phyloP scores from a whole-genome alignment of 78 protist species.

The Dictyostelium brefeldianum region DNA sequence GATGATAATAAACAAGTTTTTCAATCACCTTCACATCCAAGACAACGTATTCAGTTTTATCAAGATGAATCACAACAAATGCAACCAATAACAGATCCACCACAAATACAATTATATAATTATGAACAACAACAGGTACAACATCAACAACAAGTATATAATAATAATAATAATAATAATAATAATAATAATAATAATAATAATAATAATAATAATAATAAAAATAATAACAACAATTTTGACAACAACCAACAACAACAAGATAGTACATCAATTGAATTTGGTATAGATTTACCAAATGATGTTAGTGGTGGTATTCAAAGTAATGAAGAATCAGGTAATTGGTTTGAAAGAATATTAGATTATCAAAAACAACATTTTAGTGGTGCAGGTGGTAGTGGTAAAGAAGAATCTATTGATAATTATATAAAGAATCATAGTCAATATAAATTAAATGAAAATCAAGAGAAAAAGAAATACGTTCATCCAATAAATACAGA shows the following conservation, averaged over 20 bases:
- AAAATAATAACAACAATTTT: not conserved
- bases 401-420: not conserved
- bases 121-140: not conserved
- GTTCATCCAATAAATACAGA: not conserved
- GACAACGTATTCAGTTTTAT: conserved; percentile 25
- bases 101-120: not conserved
- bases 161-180: not conserved
- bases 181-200: too few relatives aligned
- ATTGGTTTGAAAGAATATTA: conserved; percentile 17
- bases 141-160: not conserved
- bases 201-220: not conserved
- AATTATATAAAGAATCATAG: not conserved
- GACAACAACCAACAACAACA: not conserved
- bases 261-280: not conserved
- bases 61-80: not conserved
- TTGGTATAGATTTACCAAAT: conserved; percentile 17
- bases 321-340: not conserved
- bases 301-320: not conserved
- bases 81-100: not conserved
- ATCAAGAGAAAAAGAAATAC: not conserved
- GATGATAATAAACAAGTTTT: not conserved
- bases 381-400: too few relatives aligned
- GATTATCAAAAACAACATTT: conserved; percentile 17
- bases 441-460: not conserved
- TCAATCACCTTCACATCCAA: conserved; percentile 7